Conservation (phyloP, 768 basidiomycete species). For the Mycena filopes region DNA sequence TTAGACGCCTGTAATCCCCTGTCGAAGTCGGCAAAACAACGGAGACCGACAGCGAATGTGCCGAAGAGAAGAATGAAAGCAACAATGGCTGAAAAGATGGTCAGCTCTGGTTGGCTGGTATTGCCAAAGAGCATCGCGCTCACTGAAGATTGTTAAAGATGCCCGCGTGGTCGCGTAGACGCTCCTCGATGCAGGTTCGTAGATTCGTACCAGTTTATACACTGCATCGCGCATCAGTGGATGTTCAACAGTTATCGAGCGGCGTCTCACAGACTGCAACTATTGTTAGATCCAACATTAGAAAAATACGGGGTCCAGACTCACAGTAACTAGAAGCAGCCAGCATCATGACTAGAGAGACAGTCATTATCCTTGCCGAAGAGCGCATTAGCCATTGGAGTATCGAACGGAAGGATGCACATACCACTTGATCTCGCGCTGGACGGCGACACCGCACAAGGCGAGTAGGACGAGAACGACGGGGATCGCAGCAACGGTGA, state of each 20-base stretch:
- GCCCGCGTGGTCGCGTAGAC: slow-evolving; percentile 80
- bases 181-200: slow-evolving; percentile 62
- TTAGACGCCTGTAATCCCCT: slow-evolving; percentile 81
- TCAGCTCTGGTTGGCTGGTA: neutral
- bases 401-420: slow-evolving; percentile 33
- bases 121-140: slow-evolving; percentile 36
- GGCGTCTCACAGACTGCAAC: slow-evolving; percentile 52
- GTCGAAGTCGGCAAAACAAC: slow-evolving; percentile 86
- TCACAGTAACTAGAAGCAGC: slow-evolving; percentile 82
- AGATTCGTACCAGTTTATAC: slow-evolving; percentile 89
- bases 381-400: slow-evolving; percentile 11
- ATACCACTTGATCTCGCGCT: slow-evolving; percentile 84
- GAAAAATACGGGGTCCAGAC: slow-evolving; percentile 38
- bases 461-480: slow-evolving; percentile 76
- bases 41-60: slow-evolving; percentile 81
- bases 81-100: slow-evolving; percentile 64
- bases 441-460: slow-evolving; percentile 74
- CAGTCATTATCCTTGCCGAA: slow-evolving; percentile 70
- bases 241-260: neutral
- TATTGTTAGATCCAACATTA: slow-evolving; percentile 4
- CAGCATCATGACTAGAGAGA: slow-evolving; percentile 80
- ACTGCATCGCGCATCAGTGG: slow-evolving; percentile 52
- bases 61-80: slow-evolving; percentile 78
- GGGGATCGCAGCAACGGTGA: slow-evolving; percentile 87
- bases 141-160: slow-evolving; percentile 86